Evolutionary conservation across 345 rosid genomes (phyloP).

Genomic region (Aquilaria malaccensis): DNA sequence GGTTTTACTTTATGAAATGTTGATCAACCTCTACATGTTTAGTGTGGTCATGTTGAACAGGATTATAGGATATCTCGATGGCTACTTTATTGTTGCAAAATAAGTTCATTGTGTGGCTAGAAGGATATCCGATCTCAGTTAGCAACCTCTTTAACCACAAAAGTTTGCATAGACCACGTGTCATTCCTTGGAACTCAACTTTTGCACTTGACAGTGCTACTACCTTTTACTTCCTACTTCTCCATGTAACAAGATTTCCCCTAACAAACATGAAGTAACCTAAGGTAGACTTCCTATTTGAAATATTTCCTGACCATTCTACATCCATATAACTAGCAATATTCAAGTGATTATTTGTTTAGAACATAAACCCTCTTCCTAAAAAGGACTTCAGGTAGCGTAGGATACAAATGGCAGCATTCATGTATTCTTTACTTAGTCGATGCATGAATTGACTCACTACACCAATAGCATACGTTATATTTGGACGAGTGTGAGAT

Average conservation of each 20-base stretch:
- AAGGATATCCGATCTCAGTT: not conserved
- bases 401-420: not conserved
- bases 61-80: not conserved
- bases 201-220: not conserved
- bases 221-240: slow-evolving; percentile 5
- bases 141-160: not conserved
- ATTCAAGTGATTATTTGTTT: not conserved
- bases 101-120: not conserved
- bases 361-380: not conserved
- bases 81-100: slow-evolving; percentile 1
- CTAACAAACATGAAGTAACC: not conserved
- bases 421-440: not conserved
- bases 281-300: not conserved
- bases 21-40: too few species aligned
- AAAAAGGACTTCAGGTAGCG: not conserved
- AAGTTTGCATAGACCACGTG: not conserved
- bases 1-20: too few species aligned
- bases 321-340: not conserved
- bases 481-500: not conserved
- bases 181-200: slow-evolving; percentile 1
- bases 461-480: slow-evolving; percentile 2
- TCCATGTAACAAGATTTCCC: not conserved
- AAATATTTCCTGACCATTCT: not conserved
- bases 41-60: too few species aligned
- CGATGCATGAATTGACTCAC: slow-evolving; percentile 3